These are phyloP conservation scores for Tetrapisispora nanseiensis DNA, from an alignment of 805 yeast species.

Conservation along the genomic window DNA sequence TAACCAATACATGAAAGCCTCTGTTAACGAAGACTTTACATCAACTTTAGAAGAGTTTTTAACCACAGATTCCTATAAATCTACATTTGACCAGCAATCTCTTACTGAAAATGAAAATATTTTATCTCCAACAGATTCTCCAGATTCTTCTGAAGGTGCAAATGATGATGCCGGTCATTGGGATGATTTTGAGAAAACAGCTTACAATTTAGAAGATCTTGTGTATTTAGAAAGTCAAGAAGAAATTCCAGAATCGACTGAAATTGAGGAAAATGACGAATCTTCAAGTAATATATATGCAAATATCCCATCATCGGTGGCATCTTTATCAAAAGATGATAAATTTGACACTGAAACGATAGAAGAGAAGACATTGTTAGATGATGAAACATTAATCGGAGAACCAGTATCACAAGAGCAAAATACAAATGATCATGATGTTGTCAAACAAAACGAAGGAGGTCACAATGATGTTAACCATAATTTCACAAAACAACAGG, in stretches of 20 bases:
- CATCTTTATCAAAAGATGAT: neutral
- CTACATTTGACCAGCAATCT: neutral
- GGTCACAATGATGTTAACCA: neutral
- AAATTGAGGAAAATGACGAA: neutral
- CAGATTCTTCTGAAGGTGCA: neutral
- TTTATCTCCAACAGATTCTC: neutral
- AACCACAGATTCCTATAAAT: neutral
- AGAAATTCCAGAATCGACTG: neutral
- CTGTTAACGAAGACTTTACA: neutral
- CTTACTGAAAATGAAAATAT: neutral
- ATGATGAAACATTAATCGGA: too few species aligned
- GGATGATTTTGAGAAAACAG: conserved; percentile 1
- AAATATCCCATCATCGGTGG: neutral
- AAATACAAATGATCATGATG: neutral
- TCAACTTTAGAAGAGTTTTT: neutral
- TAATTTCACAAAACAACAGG: neutral
- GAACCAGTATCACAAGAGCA: too few species aligned
- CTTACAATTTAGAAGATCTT: neutral
- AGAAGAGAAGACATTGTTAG: too few species aligned
- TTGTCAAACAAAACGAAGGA: neutral
- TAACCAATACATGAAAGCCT: neutral
- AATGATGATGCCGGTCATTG: conserved; percentile 1
- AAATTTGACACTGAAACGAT: too few species aligned
- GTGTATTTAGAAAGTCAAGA: neutral
- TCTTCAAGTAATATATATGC: neutral